Evolutionary conservation across 2,329 filamentous ascomycete species (phyloP).

Genomic region (Claviceps sorghi): DNA sequence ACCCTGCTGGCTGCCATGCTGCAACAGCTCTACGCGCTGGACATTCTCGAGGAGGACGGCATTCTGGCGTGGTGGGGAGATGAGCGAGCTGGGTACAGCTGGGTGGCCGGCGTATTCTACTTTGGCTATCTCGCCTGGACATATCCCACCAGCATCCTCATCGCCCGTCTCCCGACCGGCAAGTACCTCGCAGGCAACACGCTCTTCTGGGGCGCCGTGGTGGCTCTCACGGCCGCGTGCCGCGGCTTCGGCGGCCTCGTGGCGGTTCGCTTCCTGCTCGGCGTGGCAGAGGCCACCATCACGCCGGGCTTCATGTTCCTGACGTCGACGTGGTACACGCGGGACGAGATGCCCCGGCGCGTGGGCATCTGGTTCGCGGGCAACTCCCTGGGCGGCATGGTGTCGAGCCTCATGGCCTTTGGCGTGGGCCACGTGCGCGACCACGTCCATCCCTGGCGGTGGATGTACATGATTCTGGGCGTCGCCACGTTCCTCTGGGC

Average conservation of each 20-base stretch:
- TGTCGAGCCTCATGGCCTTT: conserved; percentile 37
- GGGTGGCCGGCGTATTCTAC: conserved; percentile 18
- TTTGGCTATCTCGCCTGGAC: conserved; percentile 33
- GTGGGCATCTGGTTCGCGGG: conserved; percentile 43
- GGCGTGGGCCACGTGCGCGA: conserved; percentile 39
- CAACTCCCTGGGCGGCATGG: conserved; percentile 32
- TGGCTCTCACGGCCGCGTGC: conserved; percentile 28
- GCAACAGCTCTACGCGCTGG: conserved; percentile 72
- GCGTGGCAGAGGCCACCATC: conserved; percentile 38
- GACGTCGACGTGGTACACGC: conserved; percentile 36
- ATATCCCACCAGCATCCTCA: conserved; percentile 32
- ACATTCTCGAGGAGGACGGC: conserved; percentile 78
- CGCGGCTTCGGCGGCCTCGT: conserved; percentile 23
- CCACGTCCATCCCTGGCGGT: conserved; percentile 34
- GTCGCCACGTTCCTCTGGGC: conserved; percentile 35
- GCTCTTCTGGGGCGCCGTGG: conserved; percentile 32
- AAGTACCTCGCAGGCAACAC: conserved; percentile 32
- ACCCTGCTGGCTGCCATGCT: conserved; percentile 62
- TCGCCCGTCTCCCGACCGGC: conserved; percentile 30
- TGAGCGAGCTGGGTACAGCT: conserved; percentile 35
- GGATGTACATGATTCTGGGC: conserved; percentile 44
- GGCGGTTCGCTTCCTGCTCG: conserved; percentile 36
- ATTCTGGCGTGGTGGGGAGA: conserved; percentile 83
- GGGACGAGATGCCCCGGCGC: conserved; percentile 30
- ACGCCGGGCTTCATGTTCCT: conserved; percentile 39